Conservation (phyloP, 495 filamentous ascomycete species). For the Penicillium simplicissimum region DNA sequence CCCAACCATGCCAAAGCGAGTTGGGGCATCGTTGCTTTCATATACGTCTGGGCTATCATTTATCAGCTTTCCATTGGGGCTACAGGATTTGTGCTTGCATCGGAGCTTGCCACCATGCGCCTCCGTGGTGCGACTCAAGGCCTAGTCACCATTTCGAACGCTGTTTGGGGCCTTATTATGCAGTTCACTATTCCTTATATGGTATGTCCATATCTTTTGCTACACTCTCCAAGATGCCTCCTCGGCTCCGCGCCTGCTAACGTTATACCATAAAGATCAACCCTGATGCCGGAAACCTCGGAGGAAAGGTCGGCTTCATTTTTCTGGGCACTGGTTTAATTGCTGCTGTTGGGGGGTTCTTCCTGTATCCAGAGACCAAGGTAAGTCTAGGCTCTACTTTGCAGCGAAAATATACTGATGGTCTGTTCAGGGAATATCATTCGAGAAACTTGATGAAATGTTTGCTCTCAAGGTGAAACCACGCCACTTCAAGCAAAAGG, state of each 20-base stretch:
- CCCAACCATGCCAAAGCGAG: constrained; percentile 16
- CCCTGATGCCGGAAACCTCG: constrained; percentile 22
- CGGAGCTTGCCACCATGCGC: constrained; percentile 23
- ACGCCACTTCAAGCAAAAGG: background rate
- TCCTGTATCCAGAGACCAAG: constrained; percentile 24
- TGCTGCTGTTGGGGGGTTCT: constrained; percentile 22
- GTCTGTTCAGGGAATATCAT: constrained; percentile 14
- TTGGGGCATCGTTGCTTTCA: constrained; percentile 26
- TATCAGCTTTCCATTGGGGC: constrained; percentile 26
- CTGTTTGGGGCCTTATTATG: constrained; percentile 23
- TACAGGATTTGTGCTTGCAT: constrained; percentile 23
- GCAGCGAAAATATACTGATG: background rate
- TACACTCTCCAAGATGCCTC: background rate
- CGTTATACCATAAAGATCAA: constrained; percentile 16
- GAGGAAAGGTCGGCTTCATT: constrained; percentile 25
- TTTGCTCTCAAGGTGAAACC: constrained; percentile 8
- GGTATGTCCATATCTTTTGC: constrained; percentile 12
- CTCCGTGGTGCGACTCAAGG: constrained; percentile 23
- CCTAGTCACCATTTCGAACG: constrained; percentile 27
- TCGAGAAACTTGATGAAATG: constrained; percentile 21
- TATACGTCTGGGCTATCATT: constrained; percentile 28
- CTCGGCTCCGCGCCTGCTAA: background rate
- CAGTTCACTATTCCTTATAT: constrained; percentile 29
- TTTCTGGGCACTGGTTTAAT: constrained; percentile 20
- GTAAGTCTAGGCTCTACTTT: background rate